Evolutionary conservation across 2,329 filamentous ascomycete genomes (phyloP), one percentile per base, ranked within the genome.

Genomic region (Colletotrichum tamarilloi): DNA sequence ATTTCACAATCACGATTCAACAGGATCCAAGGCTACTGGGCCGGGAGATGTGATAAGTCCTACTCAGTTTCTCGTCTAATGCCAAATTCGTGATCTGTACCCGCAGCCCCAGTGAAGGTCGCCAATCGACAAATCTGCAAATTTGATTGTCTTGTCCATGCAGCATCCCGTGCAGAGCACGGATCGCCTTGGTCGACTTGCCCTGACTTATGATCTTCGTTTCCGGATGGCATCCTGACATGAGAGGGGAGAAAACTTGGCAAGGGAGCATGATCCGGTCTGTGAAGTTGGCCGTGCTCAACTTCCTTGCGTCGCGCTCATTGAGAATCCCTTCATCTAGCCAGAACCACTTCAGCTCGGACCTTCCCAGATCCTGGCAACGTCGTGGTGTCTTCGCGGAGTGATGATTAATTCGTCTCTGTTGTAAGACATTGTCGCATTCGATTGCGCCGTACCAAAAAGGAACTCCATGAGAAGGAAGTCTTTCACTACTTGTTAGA

Each of bases 291-390:
- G 32, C 38, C 53, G 69, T 68, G 69, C 38, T 57, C 38, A 22
- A 38, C 26, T 58, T 63, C 52, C 26, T 53, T 24, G 56, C 53
- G 28, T 35, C 55, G 42, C 46, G 38, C 38, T 56, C 38, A 38
- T 46, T 49, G 26, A 62, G 19, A 30, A 46, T 62, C 30, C 28
- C 64, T 72, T 62, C 22, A 57, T 62, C 68, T 12, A 28, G 63
- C 38, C 57, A 49, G 46, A 26, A 60, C 49, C 38, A 58, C 56
- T 58, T 68, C 35, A 67, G 64, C 68, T 62, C 22, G 26, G 64
- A 68, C 64, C 57, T 46, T 14, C 26, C 16, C 68, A 16, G 14
- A 24, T 22, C 57, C 67, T 28, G 19, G 30, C 65, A 28, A 42
- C 52, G 42, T 52, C 52, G 35, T 55, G 35, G 22, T 62, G 26